Base-by-base conservation (phyloP, 169 alveolate genomes). In the Theileria equi region DNA sequence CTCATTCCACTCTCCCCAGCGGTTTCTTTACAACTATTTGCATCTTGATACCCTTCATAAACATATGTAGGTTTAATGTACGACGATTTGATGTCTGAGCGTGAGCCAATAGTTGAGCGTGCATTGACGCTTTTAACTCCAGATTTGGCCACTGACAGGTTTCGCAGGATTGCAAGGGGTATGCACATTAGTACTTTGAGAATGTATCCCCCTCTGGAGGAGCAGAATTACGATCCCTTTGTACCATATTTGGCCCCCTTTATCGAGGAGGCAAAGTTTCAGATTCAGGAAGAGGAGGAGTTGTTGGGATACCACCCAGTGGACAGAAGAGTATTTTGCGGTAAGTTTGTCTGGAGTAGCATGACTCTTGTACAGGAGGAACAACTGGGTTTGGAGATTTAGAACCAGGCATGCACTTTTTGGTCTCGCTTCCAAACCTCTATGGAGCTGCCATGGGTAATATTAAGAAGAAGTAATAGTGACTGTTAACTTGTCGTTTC, bases 241-340 rank as follows among this genome's bases (percentile, higher is more conserved):
- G 81, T 90, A 29, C 95, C 95, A 0, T 90, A 90, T 60, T 66
- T 90, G 65, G 95, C 95, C 26, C 95, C 95, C 17, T 90, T 83
- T 59, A 83, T 90, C n/a, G 95, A 90, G 71, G 95, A 90, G 67
- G 95, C 95, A 29, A 90, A 90, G 70, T 90, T 90, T 53, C 95
- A 90, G 69, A 53, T 90, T 36, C 95, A 90, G 57, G 95, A 90
- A 72, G 95, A 90, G 44, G 94, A 90, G 54, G 95, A 90, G 60
- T 79, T 90, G 71, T 81, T 90, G 35, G 95, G 94, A 21, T 90
- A 79, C 57, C 95, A 90, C 68, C 93, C 93, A 34, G 79, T 71
- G 60, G 95, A 90, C 35, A 49, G 94, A 32, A 60, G 92, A n/a
- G 43, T 89, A 28, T 86, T 65, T 38, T 77, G 91, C 48, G 94